These are phyloP conservation scores for Dunaliella sp. DNA, from an alignment of 139 green algal species.

Conservation along the genomic window DNA sequence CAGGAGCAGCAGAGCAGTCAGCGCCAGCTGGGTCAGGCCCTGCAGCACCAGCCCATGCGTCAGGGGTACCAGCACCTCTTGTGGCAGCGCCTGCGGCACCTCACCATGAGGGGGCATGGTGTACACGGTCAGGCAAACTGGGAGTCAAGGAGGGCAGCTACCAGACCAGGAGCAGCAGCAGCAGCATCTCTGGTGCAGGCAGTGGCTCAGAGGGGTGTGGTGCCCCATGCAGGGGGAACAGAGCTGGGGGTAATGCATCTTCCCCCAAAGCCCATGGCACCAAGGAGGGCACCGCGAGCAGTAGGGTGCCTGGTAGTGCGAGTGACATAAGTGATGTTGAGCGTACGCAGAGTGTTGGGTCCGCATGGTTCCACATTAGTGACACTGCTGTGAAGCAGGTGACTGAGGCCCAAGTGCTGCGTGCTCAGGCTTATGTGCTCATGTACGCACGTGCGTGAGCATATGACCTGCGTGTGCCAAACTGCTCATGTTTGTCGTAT, in stretches of 20 bases:
- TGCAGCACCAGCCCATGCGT: background rate
- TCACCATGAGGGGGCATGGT: no score
- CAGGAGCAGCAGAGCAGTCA: background rate
- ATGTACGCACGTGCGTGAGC: background rate
- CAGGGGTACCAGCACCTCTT: background rate
- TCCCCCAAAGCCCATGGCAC: no score
- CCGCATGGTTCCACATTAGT: background rate
- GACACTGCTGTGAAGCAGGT: constrained; percentile 10
- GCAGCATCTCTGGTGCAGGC: no score
- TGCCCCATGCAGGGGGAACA: no score
- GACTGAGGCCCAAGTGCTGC: background rate
- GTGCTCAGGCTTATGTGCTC: constrained; percentile 1
- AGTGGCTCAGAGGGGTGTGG: no score
- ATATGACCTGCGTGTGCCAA: no score
- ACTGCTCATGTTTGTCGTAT: no score
- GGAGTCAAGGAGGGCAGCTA: no score
- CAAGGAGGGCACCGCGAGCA: background rate
- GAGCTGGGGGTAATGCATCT: no score
- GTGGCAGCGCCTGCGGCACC: no score
- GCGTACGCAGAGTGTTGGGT: background rate
- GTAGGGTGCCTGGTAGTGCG: background rate
- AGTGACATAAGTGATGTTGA: background rate
- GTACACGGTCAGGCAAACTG: no score
- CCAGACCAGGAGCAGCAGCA: no score
- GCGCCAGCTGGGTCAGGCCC: background rate